These are phyloP conservation scores for Laetiporus sulphureus DNA, from an alignment of 1,284 basidiomycete species.

Conservation along the genomic window DNA sequence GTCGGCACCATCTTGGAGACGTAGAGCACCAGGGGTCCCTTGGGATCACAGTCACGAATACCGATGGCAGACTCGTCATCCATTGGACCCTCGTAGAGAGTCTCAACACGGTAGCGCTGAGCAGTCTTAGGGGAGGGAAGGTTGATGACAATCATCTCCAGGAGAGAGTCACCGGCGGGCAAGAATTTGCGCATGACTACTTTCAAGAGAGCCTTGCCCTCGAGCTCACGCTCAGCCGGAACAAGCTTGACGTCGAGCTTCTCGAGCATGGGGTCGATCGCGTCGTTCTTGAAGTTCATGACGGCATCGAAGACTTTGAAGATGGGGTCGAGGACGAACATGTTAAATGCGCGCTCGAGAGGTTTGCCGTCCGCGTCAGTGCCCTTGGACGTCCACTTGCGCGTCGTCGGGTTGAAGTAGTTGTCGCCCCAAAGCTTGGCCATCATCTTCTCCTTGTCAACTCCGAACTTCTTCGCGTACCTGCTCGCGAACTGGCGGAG, in stretches of 20 bases:
- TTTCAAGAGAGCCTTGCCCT: constrained; percentile 97
- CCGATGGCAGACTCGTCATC: constrained; percentile 99
- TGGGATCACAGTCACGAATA: constrained; percentile 98
- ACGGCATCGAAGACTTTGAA: constrained; percentile 98
- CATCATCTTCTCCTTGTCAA: constrained; percentile 99
- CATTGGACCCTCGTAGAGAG: constrained; percentile 99
- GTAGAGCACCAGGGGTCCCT: constrained; percentile 96
- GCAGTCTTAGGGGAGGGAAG: constrained; percentile 95
- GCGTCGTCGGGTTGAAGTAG: constrained; percentile 97
- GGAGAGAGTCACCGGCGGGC: constrained; percentile 95
- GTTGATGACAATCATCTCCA: constrained; percentile 99
- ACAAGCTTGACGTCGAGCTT: constrained; percentile 95
- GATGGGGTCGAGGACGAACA: constrained; percentile 98
- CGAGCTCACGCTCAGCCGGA: constrained; percentile 89
- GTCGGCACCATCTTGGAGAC: constrained; percentile 99
- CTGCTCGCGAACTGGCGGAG: constrained; percentile 95
- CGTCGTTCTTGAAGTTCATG: constrained; percentile 99
- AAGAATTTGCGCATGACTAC: constrained; percentile 99
- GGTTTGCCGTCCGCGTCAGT: constrained; percentile 79
- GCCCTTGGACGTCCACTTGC: constrained; percentile 91
- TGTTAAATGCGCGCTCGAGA: constrained; percentile 91
- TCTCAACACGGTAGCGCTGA: constrained; percentile 98
- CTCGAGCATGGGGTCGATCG: constrained; percentile 81
- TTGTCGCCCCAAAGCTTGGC: constrained; percentile 98
- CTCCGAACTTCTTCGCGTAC: constrained; percentile 99